Evolutionary conservation across 306 rosid genomes (phyloP).

Genomic region (Quercus engelmannii): DNA sequence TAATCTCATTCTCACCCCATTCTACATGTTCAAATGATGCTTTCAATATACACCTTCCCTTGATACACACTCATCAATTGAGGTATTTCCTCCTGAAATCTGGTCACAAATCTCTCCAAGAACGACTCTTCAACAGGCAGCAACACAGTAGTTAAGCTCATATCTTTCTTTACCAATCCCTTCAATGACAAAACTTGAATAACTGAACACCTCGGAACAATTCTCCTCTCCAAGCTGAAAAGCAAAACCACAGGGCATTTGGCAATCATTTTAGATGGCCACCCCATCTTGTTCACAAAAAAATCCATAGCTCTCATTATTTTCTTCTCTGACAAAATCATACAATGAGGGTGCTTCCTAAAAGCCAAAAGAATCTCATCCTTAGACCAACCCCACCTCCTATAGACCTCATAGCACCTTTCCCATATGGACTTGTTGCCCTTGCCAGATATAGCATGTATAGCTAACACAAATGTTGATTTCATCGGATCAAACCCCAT

Average conservation of each 20-base stretch:
- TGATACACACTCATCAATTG: too few relatives aligned
- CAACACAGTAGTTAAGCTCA: too few relatives aligned
- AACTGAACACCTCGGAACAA: constrained; percentile 28
- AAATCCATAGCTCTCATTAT: constrained; percentile 4
- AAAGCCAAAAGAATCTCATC: constrained; percentile 21
- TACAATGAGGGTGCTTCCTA: constrained; percentile 18
- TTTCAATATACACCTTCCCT: too few relatives aligned
- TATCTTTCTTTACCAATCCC: background rate
- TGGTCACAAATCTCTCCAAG: too few relatives aligned
- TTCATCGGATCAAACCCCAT: constrained; percentile 23
- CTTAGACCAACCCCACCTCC: constrained; percentile 30
- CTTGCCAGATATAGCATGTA: too few relatives aligned
- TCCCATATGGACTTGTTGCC: constrained; percentile 2
- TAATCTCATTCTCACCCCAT: too few relatives aligned
- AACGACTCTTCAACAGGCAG: too few relatives aligned
- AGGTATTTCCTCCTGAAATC: too few relatives aligned
- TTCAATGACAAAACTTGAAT: background rate
- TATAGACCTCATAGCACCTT: background rate
- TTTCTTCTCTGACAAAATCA: constrained; percentile 18
- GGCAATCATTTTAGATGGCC: constrained; percentile 8
- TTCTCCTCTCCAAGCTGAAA: constrained; percentile 22
- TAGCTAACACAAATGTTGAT: constrained; percentile 12
- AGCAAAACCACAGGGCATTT: background rate
- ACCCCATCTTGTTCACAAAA: constrained; percentile 23
- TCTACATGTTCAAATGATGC: too few relatives aligned